phyloP scores from a whole-genome alignment of 129 eudicot genomes.

The Escallonia herrerae region DNA sequence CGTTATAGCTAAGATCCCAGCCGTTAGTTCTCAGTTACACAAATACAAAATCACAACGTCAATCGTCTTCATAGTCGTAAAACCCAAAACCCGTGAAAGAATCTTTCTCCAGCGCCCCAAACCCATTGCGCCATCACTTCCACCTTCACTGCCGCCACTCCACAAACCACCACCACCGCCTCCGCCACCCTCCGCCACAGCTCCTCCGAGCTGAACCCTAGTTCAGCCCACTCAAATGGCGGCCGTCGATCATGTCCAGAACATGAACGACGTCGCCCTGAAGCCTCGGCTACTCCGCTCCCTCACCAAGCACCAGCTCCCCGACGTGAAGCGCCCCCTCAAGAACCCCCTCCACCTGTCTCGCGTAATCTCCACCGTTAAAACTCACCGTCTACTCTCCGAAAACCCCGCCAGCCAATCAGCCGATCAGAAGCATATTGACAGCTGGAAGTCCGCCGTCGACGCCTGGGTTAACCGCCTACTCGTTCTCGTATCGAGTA shows the following conservation, averaged over 20 bases:
- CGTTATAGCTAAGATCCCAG: too few relatives aligned
- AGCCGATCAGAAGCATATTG: constrained; percentile 25
- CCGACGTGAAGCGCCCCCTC: constrained; percentile 59
- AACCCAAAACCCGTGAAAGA: too few relatives aligned
- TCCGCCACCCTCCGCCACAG: too few relatives aligned
- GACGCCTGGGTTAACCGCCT: constrained; percentile 71
- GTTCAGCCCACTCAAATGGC: constrained; percentile 23
- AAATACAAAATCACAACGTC: too few relatives aligned
- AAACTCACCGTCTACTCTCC: constrained; percentile 51
- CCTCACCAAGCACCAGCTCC: constrained; percentile 51
- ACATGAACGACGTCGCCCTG: constrained; percentile 42
- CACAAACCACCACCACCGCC: too few relatives aligned
- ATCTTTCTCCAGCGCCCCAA: too few relatives aligned
- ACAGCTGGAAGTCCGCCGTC: constrained; percentile 59
- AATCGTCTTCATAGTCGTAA: too few relatives aligned
- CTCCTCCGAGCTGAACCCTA: too few relatives aligned
- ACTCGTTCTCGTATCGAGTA: constrained; percentile 41
- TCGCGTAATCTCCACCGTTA: constrained; percentile 44
- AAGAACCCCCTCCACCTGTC: constrained; percentile 41
- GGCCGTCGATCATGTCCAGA: constrained; percentile 40
- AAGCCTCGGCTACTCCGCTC: constrained; percentile 70
- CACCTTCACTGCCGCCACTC: too few relatives aligned
- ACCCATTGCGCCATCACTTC: too few relatives aligned
- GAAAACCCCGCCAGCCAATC: constrained; percentile 25
- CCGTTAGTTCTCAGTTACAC: too few relatives aligned